Percentiles rank a stretch among this genome's conserved stretches.
phyloP scores from a whole-genome alignment of 2,329 filamentous ascomycete species.

The Fusarium neocosmosporiellum region DNA sequence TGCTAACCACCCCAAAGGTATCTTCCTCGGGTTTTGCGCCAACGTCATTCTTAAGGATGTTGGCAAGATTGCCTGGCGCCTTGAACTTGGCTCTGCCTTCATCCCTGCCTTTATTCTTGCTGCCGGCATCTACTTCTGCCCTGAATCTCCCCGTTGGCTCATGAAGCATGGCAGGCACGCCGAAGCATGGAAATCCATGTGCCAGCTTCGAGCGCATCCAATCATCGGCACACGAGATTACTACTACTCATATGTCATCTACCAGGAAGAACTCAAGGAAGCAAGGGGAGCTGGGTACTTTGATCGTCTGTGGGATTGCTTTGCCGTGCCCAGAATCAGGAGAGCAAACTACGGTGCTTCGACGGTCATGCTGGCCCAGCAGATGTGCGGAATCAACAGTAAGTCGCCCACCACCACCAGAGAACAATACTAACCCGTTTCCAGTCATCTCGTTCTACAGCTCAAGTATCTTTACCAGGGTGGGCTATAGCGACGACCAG shows the following conservation, averaged over 20 bases:
- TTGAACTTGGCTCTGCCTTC: slow-evolving; percentile 71
- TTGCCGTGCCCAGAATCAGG: slow-evolving; percentile 74
- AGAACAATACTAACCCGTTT: not conserved
- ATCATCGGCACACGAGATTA: slow-evolving; percentile 69
- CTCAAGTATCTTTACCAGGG: slow-evolving; percentile 12
- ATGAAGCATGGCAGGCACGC: slow-evolving; percentile 71
- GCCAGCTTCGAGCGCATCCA: slow-evolving; percentile 59
- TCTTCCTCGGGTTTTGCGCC: slow-evolving; percentile 60
- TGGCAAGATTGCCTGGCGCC: slow-evolving; percentile 67
- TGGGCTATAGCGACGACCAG: not conserved
- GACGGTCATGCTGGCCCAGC: slow-evolving; percentile 81
- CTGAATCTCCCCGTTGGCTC: slow-evolving; percentile 70
- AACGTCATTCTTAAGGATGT: slow-evolving; percentile 66
- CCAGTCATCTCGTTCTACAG: slow-evolving; percentile 42
- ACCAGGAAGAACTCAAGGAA: slow-evolving; percentile 46
- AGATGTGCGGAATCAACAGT: slow-evolving; percentile 52
- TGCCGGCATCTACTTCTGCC: slow-evolving; percentile 70
- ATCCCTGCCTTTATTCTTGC: slow-evolving; percentile 62
- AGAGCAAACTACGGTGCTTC: slow-evolving; percentile 80
- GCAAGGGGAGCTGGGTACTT: slow-evolving; percentile 46
- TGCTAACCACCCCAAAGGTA: slow-evolving; percentile 42
- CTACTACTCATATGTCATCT: slow-evolving; percentile 59
- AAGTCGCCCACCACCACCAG: not conserved
- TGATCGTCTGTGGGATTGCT: slow-evolving; percentile 61
- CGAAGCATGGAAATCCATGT: slow-evolving; percentile 67